A percentile compares a stretch with the other conserved stretches of the same genome.
phyloP scores from a whole-genome alignment of 73 alveolate genomes.

The Stentor roeselii region DNA sequence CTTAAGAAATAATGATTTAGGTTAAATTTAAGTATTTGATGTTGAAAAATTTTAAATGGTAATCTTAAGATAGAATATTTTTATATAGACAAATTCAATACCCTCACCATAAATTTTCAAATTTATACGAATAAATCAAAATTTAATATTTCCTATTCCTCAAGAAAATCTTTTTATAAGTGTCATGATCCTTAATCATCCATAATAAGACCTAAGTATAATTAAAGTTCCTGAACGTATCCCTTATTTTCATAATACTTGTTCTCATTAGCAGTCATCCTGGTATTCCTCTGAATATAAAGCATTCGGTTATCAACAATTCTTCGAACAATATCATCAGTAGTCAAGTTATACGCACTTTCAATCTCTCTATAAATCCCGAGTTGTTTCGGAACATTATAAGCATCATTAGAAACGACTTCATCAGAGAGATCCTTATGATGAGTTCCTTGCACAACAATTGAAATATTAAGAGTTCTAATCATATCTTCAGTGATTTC shows the following conservation, averaged over 20 bases:
- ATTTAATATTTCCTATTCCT: too few relatives aligned
- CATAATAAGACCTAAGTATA: too few relatives aligned
- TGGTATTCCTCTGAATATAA: constrained; percentile 23
- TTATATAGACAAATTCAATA: too few relatives aligned
- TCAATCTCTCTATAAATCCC: constrained; percentile 69
- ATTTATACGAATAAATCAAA: too few relatives aligned
- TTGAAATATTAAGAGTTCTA: constrained; percentile 70
- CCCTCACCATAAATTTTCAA: too few relatives aligned
- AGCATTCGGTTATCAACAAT: constrained; percentile 78
- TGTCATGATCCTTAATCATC: too few relatives aligned
- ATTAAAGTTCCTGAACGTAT: background rate
- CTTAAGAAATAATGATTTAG: background rate
- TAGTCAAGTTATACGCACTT: constrained; percentile 55
- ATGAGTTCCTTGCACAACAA: constrained; percentile 80
- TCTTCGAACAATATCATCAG: constrained; percentile 81
- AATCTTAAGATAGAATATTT: too few relatives aligned
- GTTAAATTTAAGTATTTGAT: too few relatives aligned
- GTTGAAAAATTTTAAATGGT: too few relatives aligned
- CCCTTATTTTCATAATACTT: constrained; percentile 25
- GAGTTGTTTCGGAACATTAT: constrained; percentile 70
- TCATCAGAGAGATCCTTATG: constrained; percentile 31
- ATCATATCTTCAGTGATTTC: constrained; percentile 81
- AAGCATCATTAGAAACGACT: constrained; percentile 60
- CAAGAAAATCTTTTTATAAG: too few relatives aligned
- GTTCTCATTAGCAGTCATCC: constrained; percentile 10